Evolutionary conservation across 2,329 filamentous ascomycete species (phyloP), one percentile per base, ranked within the genome.

Genomic region (Conoideocrella luteorostrata): DNA sequence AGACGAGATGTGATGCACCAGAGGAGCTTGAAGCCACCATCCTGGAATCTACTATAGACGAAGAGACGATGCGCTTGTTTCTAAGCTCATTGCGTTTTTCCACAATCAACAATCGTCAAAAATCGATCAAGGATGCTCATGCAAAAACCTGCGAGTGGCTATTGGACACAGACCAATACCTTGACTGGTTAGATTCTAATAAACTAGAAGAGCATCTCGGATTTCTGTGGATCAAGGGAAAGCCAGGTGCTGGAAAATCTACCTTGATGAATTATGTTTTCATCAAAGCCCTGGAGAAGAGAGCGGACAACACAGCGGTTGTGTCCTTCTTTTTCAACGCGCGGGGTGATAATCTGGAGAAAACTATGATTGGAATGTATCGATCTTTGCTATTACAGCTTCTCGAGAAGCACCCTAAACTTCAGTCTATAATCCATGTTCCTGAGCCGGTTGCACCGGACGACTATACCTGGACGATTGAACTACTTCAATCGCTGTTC

Each of bases 241-340:
- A 49, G 13, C 44, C 47, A 20, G 44, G 47, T 11, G 38, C 47
- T 17, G 47, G 47, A 11, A 49, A 49, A 18, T 47, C 47, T 4
- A 49, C 41, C 12, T 11, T 47, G 2, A 47, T 49, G 38, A 47
- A 49, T 20, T 48, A 35, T n/a, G 21, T 24, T 12, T 41, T 37
- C 17, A 38, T 18, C n/a, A 10, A 26, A 13, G 12, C 12, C 10
- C 33, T 20, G 18, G 17, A 22, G 4, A 4, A 3, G 11, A 17
- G 17, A 7, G 5, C 9, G 3, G 15, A 4, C 5, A 23, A 11
- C 7, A 9, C 15, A 15, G 15, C 29, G 4, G 30, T 39, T 4
- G n/a, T 39, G 4, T 43, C 44, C 4, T 75, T 74, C 56, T 77
- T 75, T 57, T 77, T 77, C 61, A 70, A 74, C 41, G 71, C 71